These are phyloP conservation scores for Blastobotrys aristatus DNA, from an alignment of 1,139 yeast genomes.

Conservation along the genomic window DNA sequence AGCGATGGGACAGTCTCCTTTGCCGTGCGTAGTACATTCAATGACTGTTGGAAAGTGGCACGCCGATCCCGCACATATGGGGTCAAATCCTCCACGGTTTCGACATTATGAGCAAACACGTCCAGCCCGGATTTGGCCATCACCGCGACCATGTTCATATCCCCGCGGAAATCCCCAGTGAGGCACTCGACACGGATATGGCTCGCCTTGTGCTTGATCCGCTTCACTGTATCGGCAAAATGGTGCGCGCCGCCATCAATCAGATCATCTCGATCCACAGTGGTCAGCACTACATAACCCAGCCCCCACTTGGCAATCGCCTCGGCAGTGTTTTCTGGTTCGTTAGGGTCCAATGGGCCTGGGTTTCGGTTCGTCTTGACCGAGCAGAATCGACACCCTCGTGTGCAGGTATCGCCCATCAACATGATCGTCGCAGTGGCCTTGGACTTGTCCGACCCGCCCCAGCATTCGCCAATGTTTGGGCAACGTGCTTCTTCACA, in stretches of 20 bases:
- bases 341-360: constrained; percentile 86
- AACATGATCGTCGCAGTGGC: constrained; percentile 99
- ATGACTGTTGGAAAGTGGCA: constrained; percentile 88
- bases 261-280: constrained; percentile 96
- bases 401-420: constrained; percentile 96
- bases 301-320: constrained; percentile 98
- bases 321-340: constrained; percentile 96
- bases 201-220: constrained; percentile 84
- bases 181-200: constrained; percentile 89
- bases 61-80: constrained; percentile 95
- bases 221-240: constrained; percentile 78
- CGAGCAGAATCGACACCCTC: constrained; percentile 97
- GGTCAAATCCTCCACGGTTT: constrained; percentile 91
- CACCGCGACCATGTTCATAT: constrained; percentile 69
- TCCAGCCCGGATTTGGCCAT: constrained; percentile 87
- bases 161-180: constrained; percentile 94
- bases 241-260: constrained; percentile 91
- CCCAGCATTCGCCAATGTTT: constrained; percentile 99
- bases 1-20: constrained; percentile 69
- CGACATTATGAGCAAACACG: constrained; percentile 95
- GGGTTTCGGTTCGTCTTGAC: constrained; percentile 91
- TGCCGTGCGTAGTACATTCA: constrained; percentile 72
- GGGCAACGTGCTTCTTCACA: constrained; percentile 99
- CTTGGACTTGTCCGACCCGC: constrained; percentile 83
- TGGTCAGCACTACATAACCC: constrained; percentile 95